phyloP scores from a whole-genome alignment of 495 filamentous ascomycete species.

The Daldinia loculata region DNA sequence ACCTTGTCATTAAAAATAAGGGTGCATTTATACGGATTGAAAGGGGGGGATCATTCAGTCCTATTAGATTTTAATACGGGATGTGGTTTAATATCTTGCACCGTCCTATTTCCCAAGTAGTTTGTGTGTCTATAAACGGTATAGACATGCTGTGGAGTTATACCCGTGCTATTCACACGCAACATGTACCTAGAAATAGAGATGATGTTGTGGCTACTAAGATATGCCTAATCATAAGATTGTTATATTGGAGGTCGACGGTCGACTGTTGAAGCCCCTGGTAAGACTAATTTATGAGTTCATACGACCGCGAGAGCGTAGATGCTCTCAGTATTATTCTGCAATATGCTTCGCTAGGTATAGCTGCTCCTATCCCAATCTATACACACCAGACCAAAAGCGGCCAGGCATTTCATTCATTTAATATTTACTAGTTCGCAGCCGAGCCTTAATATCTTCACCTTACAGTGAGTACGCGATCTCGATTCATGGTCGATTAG shows the following conservation, averaged over 20 bases:
- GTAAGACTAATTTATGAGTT: too few species aligned
- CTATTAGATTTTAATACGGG: neutral
- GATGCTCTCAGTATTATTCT: too few species aligned
- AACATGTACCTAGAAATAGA: neutral
- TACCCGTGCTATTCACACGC: neutral
- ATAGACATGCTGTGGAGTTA: neutral
- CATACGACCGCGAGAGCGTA: too few species aligned
- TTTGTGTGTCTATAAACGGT: neutral
- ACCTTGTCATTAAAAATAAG: constrained; percentile 8
- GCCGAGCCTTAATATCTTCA: too few species aligned
- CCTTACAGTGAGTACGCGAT: too few species aligned
- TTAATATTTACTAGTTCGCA: too few species aligned
- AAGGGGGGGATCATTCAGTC: neutral
- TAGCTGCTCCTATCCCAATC: too few species aligned
- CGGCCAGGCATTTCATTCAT: neutral
- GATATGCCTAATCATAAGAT: neutral
- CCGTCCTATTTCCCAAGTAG: neutral
- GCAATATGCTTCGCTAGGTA: too few species aligned
- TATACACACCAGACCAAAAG: too few species aligned
- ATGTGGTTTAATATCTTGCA: constrained; percentile 1
- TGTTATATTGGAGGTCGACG: neutral
- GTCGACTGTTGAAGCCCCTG: too few species aligned
- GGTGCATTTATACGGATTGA: constrained; percentile 9
- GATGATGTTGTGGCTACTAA: neutral
- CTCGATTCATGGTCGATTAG: neutral